A percentile compares a stretch with the other conserved stretches of the same genome.
phyloP scores from a whole-genome alignment of 1,284 basidiomycete genomes.

The Tilletia indica region DNA sequence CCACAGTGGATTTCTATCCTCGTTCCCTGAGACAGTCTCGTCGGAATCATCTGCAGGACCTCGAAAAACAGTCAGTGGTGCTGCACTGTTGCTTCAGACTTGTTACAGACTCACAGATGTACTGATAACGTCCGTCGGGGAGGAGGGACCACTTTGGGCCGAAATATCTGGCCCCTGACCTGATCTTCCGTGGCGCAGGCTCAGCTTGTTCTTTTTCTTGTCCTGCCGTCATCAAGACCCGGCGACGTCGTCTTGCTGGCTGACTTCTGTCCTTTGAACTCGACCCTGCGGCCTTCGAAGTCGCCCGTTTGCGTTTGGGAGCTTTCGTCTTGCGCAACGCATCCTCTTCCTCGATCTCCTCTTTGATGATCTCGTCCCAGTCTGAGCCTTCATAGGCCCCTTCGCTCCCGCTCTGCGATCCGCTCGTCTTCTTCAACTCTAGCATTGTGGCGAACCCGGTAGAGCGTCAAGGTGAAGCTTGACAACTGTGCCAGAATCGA shows the following conservation, averaged over 20 bases:
- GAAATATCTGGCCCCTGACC: neutral
- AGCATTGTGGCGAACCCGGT: neutral
- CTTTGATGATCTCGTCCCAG: slow-evolving; percentile 5
- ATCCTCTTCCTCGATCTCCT: neutral
- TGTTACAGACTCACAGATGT: neutral
- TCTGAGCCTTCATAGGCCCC: neutral
- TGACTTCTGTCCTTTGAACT: neutral
- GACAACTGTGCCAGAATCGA: too few relatives aligned
- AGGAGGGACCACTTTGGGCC: slow-evolving; percentile 4
- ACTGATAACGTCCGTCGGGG: neutral
- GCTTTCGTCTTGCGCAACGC: neutral
- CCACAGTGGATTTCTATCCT: slow-evolving; percentile 4
- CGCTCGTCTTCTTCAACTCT: too few relatives aligned
- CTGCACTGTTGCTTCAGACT: neutral
- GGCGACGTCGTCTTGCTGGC: neutral
- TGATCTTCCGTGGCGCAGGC: neutral
- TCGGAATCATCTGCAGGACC: neutral
- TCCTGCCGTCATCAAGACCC: neutral
- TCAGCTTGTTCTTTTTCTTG: neutral
- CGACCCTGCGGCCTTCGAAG: too few relatives aligned
- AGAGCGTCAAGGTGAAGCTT: too few relatives aligned
- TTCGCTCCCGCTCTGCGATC: too few relatives aligned
- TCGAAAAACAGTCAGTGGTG: neutral
- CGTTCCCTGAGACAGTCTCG: slow-evolving; percentile 8
- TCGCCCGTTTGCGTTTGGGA: neutral